These are phyloP conservation scores for Aspergillus ibericus DNA, from an alignment of 2,329 filamentous ascomycete species.

Conservation along the genomic window DNA sequence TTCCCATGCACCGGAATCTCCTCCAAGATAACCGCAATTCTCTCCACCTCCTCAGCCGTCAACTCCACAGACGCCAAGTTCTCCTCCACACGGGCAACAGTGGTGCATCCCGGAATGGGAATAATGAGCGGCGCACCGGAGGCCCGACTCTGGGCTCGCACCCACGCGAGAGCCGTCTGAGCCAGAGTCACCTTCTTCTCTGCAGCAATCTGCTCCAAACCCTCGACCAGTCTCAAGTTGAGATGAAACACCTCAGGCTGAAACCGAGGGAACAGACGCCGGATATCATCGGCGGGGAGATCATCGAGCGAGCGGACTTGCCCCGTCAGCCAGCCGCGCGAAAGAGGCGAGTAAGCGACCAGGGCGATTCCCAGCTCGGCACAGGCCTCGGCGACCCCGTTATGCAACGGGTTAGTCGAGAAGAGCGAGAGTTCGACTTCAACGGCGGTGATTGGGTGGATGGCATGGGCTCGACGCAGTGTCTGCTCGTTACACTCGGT, in stretches of 20 bases:
- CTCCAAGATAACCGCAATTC: slow-evolving; percentile 21
- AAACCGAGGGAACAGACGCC: slow-evolving; percentile 57
- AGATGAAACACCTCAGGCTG: slow-evolving; percentile 61
- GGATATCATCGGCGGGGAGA: slow-evolving; percentile 52
- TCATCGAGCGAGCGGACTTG: slow-evolving; percentile 55
- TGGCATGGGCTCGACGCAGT: slow-evolving; percentile 9
- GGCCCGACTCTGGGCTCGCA: slow-evolving; percentile 50
- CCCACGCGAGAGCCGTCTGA: slow-evolving; percentile 69
- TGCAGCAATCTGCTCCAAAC: slow-evolving; percentile 59
- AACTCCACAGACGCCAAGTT: slow-evolving; percentile 29
- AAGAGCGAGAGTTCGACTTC: slow-evolving; percentile 11
- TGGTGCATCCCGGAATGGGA: slow-evolving; percentile 33
- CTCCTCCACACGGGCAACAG: slow-evolving; percentile 28
- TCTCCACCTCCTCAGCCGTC: slow-evolving; percentile 28
- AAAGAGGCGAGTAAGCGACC: slow-evolving; percentile 71
- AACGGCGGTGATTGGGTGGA: slow-evolving; percentile 4
- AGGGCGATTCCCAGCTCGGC: slow-evolving; percentile 67
- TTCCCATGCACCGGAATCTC: neutral
- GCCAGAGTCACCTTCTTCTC: slow-evolving; percentile 61
- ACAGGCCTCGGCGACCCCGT: slow-evolving; percentile 54
- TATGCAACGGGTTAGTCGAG: slow-evolving; percentile 11
- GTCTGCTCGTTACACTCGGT: slow-evolving; percentile 10
- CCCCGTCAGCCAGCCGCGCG: slow-evolving; percentile 58
- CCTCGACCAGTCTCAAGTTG: slow-evolving; percentile 63
- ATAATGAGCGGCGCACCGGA: slow-evolving; percentile 52